phyloP scores from a whole-genome alignment of 768 basidiomycete species.

The Lactifluus rugatus region DNA sequence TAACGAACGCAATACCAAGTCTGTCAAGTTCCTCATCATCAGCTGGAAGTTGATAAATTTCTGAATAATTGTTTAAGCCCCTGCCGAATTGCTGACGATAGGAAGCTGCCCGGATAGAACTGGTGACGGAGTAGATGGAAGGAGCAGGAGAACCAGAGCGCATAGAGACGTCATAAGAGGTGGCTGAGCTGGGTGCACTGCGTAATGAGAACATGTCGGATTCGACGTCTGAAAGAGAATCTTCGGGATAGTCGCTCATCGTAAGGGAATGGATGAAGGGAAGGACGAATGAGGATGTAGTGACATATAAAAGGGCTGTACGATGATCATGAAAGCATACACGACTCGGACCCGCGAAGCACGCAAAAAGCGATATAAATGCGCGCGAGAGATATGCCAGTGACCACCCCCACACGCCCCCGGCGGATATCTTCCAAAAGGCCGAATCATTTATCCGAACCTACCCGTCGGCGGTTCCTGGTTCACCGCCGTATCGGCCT shows the following conservation, averaged over 20 bases:
- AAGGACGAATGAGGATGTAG: not conserved
- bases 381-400: no score
- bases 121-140: slow-evolving; percentile 61
- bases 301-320: slow-evolving; percentile 17
- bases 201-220: slow-evolving; percentile 38
- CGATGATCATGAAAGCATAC: slow-evolving; percentile 3
- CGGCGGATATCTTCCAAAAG: slow-evolving; percentile 12
- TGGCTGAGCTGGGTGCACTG: slow-evolving; percentile 39
- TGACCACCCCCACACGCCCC: not conserved
- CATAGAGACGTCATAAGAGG: slow-evolving; percentile 50
- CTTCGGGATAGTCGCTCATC: slow-evolving; percentile 26
- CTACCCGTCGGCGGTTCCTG: slow-evolving; percentile 9
- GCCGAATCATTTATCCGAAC: not conserved
- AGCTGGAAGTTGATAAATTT: slow-evolving; percentile 68
- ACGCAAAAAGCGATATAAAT: not conserved
- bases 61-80: slow-evolving; percentile 66
- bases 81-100: slow-evolving; percentile 62
- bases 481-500: slow-evolving; percentile 12
- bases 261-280: slow-evolving; percentile 7
- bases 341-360: slow-evolving; percentile 9
- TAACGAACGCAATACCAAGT: slow-evolving; percentile 36
- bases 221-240: slow-evolving; percentile 30
- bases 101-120: slow-evolving; percentile 47
- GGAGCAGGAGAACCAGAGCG: slow-evolving; percentile 57
- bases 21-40: slow-evolving; percentile 69